Conservation (phyloP, 805 yeast genomes). For the Starmerella powellii region DNA sequence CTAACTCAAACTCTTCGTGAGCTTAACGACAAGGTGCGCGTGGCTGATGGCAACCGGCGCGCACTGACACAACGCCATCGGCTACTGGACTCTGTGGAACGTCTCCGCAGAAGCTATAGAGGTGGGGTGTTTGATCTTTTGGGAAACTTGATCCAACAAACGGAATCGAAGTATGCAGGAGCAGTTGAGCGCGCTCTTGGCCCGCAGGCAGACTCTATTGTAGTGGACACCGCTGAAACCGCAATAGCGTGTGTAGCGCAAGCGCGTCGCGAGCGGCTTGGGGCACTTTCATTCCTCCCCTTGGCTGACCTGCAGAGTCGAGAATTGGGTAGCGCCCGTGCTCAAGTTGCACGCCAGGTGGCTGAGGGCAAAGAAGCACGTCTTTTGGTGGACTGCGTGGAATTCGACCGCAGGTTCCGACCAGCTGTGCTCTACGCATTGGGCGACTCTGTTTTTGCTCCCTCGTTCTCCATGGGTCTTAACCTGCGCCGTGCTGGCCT, state of each 20-base stretch:
- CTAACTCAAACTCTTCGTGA: slow-evolving; percentile 42
- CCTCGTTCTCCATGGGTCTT: slow-evolving; percentile 55
- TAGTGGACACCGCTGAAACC: slow-evolving; percentile 59
- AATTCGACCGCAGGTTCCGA: slow-evolving; percentile 54
- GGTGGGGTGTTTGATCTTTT: slow-evolving; percentile 59
- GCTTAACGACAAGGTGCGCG: slow-evolving; percentile 50
- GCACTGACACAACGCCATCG: slow-evolving; percentile 60
- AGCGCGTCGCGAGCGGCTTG: slow-evolving; percentile 73
- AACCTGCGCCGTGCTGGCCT: slow-evolving; percentile 55
- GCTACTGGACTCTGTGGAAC: slow-evolving; percentile 58
- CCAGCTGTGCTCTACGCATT: slow-evolving; percentile 71
- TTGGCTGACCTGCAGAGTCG: slow-evolving; percentile 58
- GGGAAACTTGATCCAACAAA: slow-evolving; percentile 69
- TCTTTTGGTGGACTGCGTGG: slow-evolving; percentile 63
- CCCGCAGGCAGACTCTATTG: slow-evolving; percentile 62
- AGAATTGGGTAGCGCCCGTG: slow-evolving; percentile 30
- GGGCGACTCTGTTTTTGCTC: slow-evolving; percentile 69
- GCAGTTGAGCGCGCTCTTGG: slow-evolving; percentile 49
- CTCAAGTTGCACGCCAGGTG: slow-evolving; percentile 26
- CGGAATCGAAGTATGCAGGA: slow-evolving; percentile 24
- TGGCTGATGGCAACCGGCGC: slow-evolving; percentile 60
- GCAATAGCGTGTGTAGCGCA: slow-evolving; percentile 70
- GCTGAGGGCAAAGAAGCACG: slow-evolving; percentile 35
- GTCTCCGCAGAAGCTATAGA: slow-evolving; percentile 56
- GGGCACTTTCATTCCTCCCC: slow-evolving; percentile 80